Conservation (phyloP, 225 moss, liverwort and hornwort genomes). For the Straminergon stramineum region DNA sequence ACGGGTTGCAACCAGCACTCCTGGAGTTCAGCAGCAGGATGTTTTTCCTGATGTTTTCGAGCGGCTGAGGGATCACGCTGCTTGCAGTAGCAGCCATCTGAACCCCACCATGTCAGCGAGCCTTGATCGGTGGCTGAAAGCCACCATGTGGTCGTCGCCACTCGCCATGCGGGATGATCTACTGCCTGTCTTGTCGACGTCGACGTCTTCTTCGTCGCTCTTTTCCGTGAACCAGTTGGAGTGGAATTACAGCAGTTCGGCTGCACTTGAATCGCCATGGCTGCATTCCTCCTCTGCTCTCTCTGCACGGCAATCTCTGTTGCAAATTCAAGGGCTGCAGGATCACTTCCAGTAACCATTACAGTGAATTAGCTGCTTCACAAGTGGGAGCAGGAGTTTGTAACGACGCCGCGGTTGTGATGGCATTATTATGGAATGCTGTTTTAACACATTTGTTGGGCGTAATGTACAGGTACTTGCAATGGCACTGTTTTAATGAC, state of each 20-base stretch:
- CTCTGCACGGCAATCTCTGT: neutral
- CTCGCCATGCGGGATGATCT: neutral
- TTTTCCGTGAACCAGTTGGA: neutral
- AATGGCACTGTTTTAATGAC: neutral
- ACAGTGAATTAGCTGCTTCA: neutral
- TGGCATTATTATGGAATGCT: neutral
- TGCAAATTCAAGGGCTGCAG: neutral
- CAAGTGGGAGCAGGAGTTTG: neutral
- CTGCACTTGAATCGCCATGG: neutral
- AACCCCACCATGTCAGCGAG: neutral
- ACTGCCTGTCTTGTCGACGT: neutral
- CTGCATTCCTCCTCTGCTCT: neutral
- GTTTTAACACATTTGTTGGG: neutral
- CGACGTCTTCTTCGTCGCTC: neutral
- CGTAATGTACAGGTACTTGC: neutral
- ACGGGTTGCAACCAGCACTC: neutral
- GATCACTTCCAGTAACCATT: neutral
- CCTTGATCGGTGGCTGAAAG: constrained; percentile 15
- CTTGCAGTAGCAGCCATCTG: neutral
- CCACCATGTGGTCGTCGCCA: constrained; percentile 10
- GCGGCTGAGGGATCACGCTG: neutral
- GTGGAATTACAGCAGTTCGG: neutral
- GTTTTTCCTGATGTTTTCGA: neutral
- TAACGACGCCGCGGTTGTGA: too few relatives aligned
- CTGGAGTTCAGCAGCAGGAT: neutral